phyloP scores from a whole-genome alignment of 1,284 basidiomycete genomes.

The Irpex sp. region DNA sequence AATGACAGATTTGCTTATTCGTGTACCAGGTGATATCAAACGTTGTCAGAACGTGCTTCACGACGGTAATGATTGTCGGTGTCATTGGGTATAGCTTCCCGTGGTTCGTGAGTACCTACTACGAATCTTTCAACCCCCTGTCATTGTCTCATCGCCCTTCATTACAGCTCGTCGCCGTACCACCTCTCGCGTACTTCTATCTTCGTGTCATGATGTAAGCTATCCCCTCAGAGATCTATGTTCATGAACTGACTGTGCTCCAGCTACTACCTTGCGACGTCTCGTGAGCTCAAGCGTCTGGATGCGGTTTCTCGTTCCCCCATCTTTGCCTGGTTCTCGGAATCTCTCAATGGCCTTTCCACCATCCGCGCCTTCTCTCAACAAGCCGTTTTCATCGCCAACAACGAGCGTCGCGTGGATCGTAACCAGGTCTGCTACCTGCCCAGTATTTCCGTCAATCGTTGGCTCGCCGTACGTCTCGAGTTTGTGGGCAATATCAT shows the following conservation, averaged over 20 bases:
- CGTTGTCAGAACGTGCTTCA: constrained; percentile 58
- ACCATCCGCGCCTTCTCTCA: constrained; percentile 86
- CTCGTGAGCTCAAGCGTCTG: constrained; percentile 88
- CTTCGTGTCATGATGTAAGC: constrained; percentile 70
- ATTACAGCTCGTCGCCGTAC: constrained; percentile 55
- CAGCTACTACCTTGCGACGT: constrained; percentile 89
- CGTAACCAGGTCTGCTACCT: constrained; percentile 83
- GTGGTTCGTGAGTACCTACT: constrained; percentile 45
- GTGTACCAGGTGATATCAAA: constrained; percentile 55
- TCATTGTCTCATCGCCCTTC: not conserved
- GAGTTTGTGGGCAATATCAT: constrained; percentile 84
- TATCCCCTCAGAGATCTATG: constrained; percentile 3
- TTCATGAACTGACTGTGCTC: not conserved
- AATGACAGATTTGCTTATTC: not conserved
- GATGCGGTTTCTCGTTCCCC: constrained; percentile 90
- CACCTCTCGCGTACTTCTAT: constrained; percentile 78
- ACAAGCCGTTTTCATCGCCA: constrained; percentile 68
- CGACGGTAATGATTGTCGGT: constrained; percentile 70
- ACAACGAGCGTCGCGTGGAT: constrained; percentile 79
- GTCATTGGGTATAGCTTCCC: constrained; percentile 84
- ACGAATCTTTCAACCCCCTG: not conserved
- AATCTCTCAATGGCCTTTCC: constrained; percentile 80
- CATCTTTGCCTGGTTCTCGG: constrained; percentile 88
- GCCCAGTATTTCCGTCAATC: constrained; percentile 70
- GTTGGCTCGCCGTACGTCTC: constrained; percentile 78